phyloP scores from a whole-genome alignment of 495 filamentous ascomycete species.

The Hapsidospora chrysogenum region DNA sequence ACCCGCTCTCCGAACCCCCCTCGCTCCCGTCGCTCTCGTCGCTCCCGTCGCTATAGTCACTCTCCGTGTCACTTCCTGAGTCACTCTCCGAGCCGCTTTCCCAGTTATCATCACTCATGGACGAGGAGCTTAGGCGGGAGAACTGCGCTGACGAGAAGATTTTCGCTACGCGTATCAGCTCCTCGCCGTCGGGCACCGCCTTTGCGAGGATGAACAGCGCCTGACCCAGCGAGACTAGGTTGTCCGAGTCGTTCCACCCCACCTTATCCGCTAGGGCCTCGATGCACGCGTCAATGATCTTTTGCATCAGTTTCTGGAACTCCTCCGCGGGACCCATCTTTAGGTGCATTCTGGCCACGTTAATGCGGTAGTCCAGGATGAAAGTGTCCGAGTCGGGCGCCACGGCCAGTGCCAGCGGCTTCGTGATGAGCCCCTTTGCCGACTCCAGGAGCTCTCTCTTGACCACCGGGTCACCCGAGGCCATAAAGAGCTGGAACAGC shows the following conservation, averaged over 20 bases:
- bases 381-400: neutral
- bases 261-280: slow-evolving; percentile 7
- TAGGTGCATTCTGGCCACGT: slow-evolving; percentile 7
- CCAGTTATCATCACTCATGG: slow-evolving; percentile 2
- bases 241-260: slow-evolving; percentile 8
- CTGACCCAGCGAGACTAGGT: slow-evolving; percentile 6
- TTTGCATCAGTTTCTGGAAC: slow-evolving; percentile 8
- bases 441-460: neutral
- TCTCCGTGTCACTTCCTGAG: neutral
- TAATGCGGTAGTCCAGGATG: slow-evolving; percentile 3
- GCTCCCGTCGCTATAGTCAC: neutral
- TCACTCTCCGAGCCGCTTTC: slow-evolving; percentile 1
- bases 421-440: slow-evolving; percentile 1
- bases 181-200: slow-evolving; percentile 2
- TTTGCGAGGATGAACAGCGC: slow-evolving; percentile 3
- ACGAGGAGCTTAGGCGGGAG: slow-evolving; percentile 5
- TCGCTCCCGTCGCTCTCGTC: slow-evolving; percentile 3
- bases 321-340: slow-evolving; percentile 7
- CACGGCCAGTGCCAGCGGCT: neutral
- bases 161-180: slow-evolving; percentile 6
- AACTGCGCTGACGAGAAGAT: slow-evolving; percentile 8
- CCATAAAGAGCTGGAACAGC: slow-evolving; percentile 2
- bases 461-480: slow-evolving; percentile 1
- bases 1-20: neutral
- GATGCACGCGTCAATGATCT: slow-evolving; percentile 6